Evolutionary conservation across 1,284 basidiomycete genomes (phyloP).

Genomic region (Wolfiporia cocos): DNA sequence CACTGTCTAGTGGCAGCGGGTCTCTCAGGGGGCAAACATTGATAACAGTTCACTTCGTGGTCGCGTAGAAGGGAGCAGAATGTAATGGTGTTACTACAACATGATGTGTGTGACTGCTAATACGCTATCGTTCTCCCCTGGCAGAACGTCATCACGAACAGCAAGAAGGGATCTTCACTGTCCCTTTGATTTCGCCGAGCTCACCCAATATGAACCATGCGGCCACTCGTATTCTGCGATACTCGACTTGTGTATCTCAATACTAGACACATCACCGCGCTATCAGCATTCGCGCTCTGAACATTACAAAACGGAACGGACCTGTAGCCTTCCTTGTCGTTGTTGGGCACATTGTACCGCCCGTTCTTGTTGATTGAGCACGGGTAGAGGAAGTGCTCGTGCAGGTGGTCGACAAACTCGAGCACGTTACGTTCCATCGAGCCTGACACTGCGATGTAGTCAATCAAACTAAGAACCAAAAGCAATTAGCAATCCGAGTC

Average conservation of each 20-base stretch:
- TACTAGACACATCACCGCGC: constrained; percentile 35
- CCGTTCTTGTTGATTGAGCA: constrained; percentile 85
- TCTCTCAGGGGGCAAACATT: no score
- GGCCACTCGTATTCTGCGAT: constrained; percentile 76
- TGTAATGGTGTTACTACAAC: no score
- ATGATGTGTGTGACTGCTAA: no score
- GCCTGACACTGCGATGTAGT: constrained; percentile 89
- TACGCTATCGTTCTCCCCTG: no score
- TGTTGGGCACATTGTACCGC: constrained; percentile 76
- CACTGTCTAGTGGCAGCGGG: no score
- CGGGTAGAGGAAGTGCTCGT: constrained; percentile 89
- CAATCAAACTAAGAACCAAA: constrained; percentile 79
- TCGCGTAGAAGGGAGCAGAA: no score
- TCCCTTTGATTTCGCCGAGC: constrained; percentile 7
- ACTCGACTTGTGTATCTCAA: constrained; percentile 70
- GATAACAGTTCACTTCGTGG: no score
- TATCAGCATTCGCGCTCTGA: no score
- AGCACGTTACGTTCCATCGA: constrained; percentile 92
- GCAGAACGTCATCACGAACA: no score
- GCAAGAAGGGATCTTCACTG: neutral
- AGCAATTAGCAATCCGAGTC: neutral
- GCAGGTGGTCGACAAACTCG: constrained; percentile 85
- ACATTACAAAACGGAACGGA: constrained; percentile 25
- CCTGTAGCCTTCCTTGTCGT: constrained; percentile 71
- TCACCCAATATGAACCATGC: constrained; percentile 65